phyloP scores from a whole-genome alignment of 2,329 filamentous ascomycete genomes.

The Nigrospora sphaerica region DNA sequence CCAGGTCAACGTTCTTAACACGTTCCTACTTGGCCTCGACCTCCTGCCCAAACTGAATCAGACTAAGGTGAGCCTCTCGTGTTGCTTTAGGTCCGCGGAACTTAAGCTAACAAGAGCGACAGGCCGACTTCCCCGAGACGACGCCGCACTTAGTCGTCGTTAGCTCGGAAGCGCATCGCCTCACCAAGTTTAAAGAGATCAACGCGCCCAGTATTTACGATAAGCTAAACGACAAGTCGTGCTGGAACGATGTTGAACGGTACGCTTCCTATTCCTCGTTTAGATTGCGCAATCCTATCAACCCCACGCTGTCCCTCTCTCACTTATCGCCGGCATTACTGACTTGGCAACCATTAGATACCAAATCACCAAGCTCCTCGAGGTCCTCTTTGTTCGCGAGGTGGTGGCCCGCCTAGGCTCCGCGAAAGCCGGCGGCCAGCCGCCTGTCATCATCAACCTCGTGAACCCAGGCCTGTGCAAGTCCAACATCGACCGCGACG shows the following conservation, averaged over 20 bases:
- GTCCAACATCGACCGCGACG: conserved; percentile 34
- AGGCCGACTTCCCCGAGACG: conserved; percentile 4
- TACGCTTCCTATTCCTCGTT: no score
- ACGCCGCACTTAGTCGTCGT: conserved; percentile 20
- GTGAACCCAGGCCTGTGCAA: conserved; percentile 47
- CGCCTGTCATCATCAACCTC: conserved; percentile 38
- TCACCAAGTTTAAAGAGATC: conserved; percentile 18
- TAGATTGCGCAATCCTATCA: no score
- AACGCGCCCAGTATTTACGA: conserved; percentile 17
- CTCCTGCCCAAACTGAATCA: conserved; percentile 43
- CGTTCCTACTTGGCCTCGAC: conserved; percentile 40
- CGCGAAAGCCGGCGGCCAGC: conserved; percentile 4
- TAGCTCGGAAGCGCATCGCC: conserved; percentile 17
- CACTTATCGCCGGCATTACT: no score
- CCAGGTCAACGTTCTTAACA: conserved; percentile 46
- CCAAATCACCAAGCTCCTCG: conserved; percentile 22
- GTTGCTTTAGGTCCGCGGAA: no score
- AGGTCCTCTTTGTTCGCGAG: conserved; percentile 15
- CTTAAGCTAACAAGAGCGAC: no score
- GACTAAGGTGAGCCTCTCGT: conserved; percentile 14
- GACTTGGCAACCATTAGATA: conserved; percentile 11
- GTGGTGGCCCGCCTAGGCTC: conserved; percentile 7
- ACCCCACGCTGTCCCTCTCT: neutral
- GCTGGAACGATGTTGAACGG: neutral
- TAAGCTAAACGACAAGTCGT: conserved; percentile 11